Base-by-base conservation (phyloP, 2,329 filamentous ascomycete genomes). In the Chrysoporthe cubensis region DNA sequence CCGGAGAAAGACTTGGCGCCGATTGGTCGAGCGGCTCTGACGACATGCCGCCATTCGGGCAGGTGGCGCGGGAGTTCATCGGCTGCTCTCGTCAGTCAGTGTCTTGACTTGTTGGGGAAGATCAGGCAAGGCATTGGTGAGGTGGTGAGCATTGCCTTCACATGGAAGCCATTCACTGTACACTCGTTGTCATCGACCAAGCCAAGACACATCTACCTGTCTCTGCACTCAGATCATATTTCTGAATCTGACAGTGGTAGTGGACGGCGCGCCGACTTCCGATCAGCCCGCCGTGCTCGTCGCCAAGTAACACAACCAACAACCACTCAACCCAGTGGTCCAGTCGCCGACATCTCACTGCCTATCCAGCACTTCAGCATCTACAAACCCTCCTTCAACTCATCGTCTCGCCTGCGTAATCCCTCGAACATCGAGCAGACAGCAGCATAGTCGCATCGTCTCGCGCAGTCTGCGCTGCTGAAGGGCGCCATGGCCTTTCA, bases 401-500 rank as follows among this genome's bases (percentile, higher is more conserved):
- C 21, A 21, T 26, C 48, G 43, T 32, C 46, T 59, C 7, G 26
- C 8, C 26, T 14, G 16, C 18, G 4, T 37, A 7, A 46, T 40
- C 7, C 32, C 32, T 34, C 18, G 50, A 42, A 14, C 16, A 58
- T 9, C 16, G 48, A 8, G 48, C 32, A 57, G 44, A 61, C 56
- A 65, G 44, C 18, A 63, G 58, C 50, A 56, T 59, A 21, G 26
- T 14, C 13, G 4, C 43, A 46, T 61, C 21, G 26, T 43, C 42
- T 48, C 44, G 68, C 65, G 68, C 68, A 69, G 44, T 50, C 58
- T 60, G 68, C 68, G 68, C 68, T 63, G 46, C 44, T 42, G 52
- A 65, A 65, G 40, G 63, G 60, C 56, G 62, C 60, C 37, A 70
- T 70, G 69, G 69, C 66, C 64, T 70, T 70, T 59, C 69, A 69